These are phyloP conservation scores for Colletotrichum musicola DNA, from an alignment of 2,329 filamentous ascomycete species.

Conservation along the genomic window DNA sequence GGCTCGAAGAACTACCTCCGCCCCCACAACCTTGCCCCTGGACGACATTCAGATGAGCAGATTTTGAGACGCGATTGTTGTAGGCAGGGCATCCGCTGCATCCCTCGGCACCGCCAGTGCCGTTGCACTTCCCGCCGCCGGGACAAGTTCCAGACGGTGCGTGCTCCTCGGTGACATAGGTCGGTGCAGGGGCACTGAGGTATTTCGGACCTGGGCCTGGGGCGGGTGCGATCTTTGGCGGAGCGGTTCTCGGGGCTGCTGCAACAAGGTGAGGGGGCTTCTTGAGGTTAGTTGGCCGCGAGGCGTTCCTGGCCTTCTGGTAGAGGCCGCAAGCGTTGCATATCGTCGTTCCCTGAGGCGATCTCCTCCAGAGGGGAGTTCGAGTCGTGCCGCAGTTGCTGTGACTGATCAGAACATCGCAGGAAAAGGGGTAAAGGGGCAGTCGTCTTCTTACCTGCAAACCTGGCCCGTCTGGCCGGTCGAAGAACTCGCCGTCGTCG, in stretches of 20 bases:
- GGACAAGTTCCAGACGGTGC: conserved; percentile 89
- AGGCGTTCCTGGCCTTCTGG: conserved; percentile 90
- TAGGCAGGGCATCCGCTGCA: conserved; percentile 97
- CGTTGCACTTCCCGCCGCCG: conserved; percentile 94
- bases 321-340: conserved; percentile 98
- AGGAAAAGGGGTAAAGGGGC: not conserved
- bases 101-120: conserved; percentile 93
- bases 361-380: conserved; percentile 94
- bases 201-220: conserved; percentile 56
- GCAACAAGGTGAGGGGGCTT: conserved; percentile 71
- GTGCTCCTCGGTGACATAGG: conserved; percentile 83
- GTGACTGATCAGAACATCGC: conserved; percentile 42
- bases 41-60: conserved; percentile 75
- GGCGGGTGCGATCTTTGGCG: conserved; percentile 50
- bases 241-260: conserved; percentile 56
- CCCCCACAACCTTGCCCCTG: conserved; percentile 57
- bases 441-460: conserved; percentile 69
- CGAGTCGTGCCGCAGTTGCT: conserved; percentile 96
- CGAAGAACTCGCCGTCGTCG: conserved; percentile 23
- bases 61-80: conserved; percentile 96
- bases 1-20: conserved; percentile 40
- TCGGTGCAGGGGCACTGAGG: conserved; percentile 64
- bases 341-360: conserved; percentile 92
- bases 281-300: conserved; percentile 91
- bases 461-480: conserved; percentile 70